phyloP scores from a whole-genome alignment of 495 filamentous ascomycete genomes.

The Neurospora intermedia region DNA sequence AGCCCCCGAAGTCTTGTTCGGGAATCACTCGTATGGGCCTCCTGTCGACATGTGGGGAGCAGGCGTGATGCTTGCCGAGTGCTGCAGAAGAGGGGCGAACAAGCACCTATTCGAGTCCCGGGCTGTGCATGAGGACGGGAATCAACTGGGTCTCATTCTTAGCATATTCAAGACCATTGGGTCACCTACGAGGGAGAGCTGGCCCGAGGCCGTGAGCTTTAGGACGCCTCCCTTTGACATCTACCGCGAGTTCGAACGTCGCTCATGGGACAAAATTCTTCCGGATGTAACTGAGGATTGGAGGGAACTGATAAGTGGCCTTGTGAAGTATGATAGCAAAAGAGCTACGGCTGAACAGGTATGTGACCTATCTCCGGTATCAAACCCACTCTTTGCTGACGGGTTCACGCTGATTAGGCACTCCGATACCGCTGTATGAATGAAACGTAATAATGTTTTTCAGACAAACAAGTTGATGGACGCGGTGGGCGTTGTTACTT shows the following conservation, averaged over 20 bases:
- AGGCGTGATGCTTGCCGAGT: slow-evolving; percentile 72
- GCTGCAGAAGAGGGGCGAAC: slow-evolving; percentile 35
- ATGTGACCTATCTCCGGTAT: neutral
- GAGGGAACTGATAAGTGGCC: slow-evolving; percentile 8
- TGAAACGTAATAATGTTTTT: neutral
- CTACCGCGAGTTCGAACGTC: slow-evolving; percentile 36
- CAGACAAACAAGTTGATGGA: neutral
- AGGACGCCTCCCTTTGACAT: slow-evolving; percentile 44
- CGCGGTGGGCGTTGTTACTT: neutral
- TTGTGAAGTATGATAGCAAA: slow-evolving; percentile 9
- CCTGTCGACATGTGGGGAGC: slow-evolving; percentile 84
- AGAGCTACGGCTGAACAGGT: slow-evolving; percentile 12
- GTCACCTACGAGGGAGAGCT: slow-evolving; percentile 63
- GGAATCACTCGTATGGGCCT: slow-evolving; percentile 56
- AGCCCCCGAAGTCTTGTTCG: slow-evolving; percentile 85
- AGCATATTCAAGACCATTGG: slow-evolving; percentile 86
- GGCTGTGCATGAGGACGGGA: slow-evolving; percentile 68
- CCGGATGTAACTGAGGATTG: slow-evolving; percentile 7
- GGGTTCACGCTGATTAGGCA: neutral
- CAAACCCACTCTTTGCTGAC: neutral
- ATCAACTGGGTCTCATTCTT: slow-evolving; percentile 78
- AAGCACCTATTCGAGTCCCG: slow-evolving; percentile 62
- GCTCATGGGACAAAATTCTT: slow-evolving; percentile 11
- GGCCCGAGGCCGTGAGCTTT: slow-evolving; percentile 52
- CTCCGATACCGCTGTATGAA: neutral